phyloP scores from a whole-genome alignment of 805 yeast species.

The Suhomyces vadensis region DNA sequence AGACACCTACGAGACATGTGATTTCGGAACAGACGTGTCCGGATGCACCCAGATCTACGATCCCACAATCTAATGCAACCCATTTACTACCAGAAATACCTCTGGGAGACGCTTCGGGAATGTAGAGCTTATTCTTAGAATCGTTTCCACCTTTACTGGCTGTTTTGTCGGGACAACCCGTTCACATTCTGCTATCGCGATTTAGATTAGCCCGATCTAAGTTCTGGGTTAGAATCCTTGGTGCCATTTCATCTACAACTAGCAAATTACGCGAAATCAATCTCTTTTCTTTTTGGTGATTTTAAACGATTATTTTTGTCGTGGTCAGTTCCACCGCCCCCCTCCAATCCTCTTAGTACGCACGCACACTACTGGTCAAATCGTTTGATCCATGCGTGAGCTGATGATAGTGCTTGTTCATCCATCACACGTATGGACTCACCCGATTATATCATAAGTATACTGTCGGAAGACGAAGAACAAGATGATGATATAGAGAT shows the following conservation, averaged over 20 bases:
- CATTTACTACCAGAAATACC: too few relatives aligned
- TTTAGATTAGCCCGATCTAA: neutral
- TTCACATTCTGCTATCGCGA: neutral
- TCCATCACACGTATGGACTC: constrained; percentile 4
- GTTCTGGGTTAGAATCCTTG: too few relatives aligned
- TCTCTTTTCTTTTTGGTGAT: neutral
- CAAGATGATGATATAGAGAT: constrained; percentile 37
- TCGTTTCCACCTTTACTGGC: too few relatives aligned
- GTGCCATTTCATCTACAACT: neutral
- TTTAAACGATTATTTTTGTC: neutral
- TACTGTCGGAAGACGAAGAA: constrained; percentile 24
- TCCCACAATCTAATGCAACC: too few relatives aligned
- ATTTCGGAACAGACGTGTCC: too few relatives aligned
- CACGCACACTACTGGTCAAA: neutral
- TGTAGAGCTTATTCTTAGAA: too few relatives aligned
- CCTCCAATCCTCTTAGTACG: neutral
- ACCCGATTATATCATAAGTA: constrained; percentile 10
- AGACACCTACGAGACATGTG: too few relatives aligned
- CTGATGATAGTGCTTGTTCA: neutral
- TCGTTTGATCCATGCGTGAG: neutral
- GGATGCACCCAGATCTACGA: too few relatives aligned
- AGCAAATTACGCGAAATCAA: neutral
- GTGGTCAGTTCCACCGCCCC: neutral
- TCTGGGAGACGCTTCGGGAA: too few relatives aligned
- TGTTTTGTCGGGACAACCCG: too few relatives aligned